phyloP scores from a whole-genome alignment of 805 yeast genomes.

The Cyberlindnera misumaiensis region DNA sequence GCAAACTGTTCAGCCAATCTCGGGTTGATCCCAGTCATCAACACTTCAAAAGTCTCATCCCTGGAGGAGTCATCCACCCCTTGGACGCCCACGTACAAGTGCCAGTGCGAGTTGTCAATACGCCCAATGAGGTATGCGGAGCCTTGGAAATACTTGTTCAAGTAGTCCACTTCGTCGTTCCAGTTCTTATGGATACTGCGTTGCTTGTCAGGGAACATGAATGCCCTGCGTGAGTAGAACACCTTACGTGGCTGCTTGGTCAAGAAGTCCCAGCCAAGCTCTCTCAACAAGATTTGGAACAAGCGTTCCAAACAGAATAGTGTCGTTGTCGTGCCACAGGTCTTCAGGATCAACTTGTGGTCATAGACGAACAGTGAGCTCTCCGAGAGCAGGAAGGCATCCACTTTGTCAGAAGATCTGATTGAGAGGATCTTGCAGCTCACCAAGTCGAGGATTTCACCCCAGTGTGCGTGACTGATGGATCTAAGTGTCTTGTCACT shows the following conservation, averaged over 20 bases:
- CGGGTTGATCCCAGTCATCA: conserved; percentile 80
- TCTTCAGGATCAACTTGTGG: conserved; percentile 79
- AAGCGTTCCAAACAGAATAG: conserved; percentile 66
- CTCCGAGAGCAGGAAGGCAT: conserved; percentile 83
- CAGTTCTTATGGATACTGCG: conserved; percentile 75
- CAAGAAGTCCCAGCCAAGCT: conserved; percentile 36
- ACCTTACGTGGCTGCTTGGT: conserved; percentile 47
- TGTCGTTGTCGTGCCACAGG: conserved; percentile 95
- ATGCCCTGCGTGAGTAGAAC: conserved; percentile 85
- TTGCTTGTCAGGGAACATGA: conserved; percentile 89
- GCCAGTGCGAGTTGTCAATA: conserved; percentile 83
- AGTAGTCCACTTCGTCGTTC: conserved; percentile 68
- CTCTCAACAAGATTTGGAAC: conserved; percentile 41
- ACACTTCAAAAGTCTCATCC: conserved; percentile 79
- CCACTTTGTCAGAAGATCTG: conserved; percentile 57
- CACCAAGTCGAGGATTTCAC: conserved; percentile 67
- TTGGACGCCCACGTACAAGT: conserved; percentile 61
- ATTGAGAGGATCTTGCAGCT: conserved; percentile 84
- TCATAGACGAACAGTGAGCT: conserved; percentile 85
- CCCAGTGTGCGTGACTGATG: conserved; percentile 65
- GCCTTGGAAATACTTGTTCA: conserved; percentile 63
- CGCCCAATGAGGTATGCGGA: conserved; percentile 75
- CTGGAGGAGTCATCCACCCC: background rate
- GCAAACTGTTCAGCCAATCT: conserved; percentile 51
- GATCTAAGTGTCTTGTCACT: conserved; percentile 48